phyloP scores from a whole-genome alignment of 805 yeast species.

The Saccharomycopsis fodiens region DNA sequence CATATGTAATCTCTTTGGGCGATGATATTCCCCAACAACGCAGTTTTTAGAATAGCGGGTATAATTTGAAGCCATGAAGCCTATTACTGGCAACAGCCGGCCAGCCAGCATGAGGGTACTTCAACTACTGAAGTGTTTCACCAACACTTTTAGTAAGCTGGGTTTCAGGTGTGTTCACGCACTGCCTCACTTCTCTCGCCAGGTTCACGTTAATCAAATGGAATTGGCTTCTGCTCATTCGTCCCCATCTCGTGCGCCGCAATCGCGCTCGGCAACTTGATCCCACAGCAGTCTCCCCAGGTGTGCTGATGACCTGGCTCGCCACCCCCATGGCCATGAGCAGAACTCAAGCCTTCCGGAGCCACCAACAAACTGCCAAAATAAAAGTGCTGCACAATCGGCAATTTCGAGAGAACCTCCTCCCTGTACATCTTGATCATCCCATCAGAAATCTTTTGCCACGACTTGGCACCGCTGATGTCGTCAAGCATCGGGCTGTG shows the following conservation, averaged over 20 bases:
- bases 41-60: no score
- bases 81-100: no score
- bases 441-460: conserved; percentile 90
- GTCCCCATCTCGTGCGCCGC: conserved; percentile 65
- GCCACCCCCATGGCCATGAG: conserved; percentile 28
- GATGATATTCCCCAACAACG: no score
- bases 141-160: no score
- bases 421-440: conserved; percentile 94
- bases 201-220: conserved; percentile 20
- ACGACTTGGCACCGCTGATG: conserved; percentile 80
- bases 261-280: conserved; percentile 88
- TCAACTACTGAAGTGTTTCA: no score
- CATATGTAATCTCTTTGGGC: no score
- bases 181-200: no score
- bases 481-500: conserved; percentile 97
- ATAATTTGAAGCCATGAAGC: no score
- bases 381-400: conserved; percentile 89
- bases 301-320: conserved; percentile 37
- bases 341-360: conserved; percentile 53
- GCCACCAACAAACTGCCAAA: conserved; percentile 67
- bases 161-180: no score
- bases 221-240: conserved; percentile 18
- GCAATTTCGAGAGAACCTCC: conserved; percentile 84
- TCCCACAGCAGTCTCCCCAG: conserved; percentile 99
- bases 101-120: no score